Conservation (phyloP, 2,329 filamentous ascomycete species). For the Chlorencoelia australis region DNA sequence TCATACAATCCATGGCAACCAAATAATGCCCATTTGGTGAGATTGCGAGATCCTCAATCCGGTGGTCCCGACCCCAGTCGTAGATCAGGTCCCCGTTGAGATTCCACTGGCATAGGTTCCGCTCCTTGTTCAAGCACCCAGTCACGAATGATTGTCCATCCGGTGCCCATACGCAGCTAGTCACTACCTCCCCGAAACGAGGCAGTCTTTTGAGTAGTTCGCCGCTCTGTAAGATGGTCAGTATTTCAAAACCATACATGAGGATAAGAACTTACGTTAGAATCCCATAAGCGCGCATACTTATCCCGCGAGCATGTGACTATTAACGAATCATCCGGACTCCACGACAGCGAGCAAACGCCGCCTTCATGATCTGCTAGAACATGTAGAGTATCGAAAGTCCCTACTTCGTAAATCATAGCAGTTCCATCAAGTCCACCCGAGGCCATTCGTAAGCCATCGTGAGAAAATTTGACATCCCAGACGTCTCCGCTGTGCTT, state of each 20-base stretch:
- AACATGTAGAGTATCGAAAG: conserved; percentile 53
- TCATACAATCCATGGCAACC: conserved; percentile 63
- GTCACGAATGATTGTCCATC: conserved; percentile 72
- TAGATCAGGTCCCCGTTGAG: conserved; percentile 50
- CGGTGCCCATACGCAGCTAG: conserved; percentile 78
- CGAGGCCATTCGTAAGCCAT: conserved; percentile 73
- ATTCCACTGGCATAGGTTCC: conserved; percentile 62
- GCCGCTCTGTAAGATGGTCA: conserved; percentile 44
- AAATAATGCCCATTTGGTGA: conserved; percentile 72
- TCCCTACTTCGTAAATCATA: conserved; percentile 70
- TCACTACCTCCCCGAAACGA: conserved; percentile 74
- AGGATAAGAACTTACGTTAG: conserved; percentile 40
- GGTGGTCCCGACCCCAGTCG: conserved; percentile 59
- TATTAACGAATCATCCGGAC: conserved; percentile 78
- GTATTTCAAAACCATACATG: conserved; percentile 1
- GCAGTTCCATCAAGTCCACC: conserved; percentile 67
- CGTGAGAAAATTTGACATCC: conserved; percentile 83
- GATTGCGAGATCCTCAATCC: conserved; percentile 77
- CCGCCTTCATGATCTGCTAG: conserved; percentile 57
- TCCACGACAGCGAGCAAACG: conserved; percentile 80
- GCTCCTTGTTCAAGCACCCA: conserved; percentile 59
- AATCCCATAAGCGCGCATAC: conserved; percentile 66
- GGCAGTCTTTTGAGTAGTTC: conserved; percentile 52
- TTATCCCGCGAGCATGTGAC: conserved; percentile 74
- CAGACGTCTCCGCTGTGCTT: conserved; percentile 78